Percentiles rank a stretch among this genome's conserved stretches.
Evolutionary conservation across 257 asterid genomes (phyloP).

Genomic region (Paulownia fortunei): DNA sequence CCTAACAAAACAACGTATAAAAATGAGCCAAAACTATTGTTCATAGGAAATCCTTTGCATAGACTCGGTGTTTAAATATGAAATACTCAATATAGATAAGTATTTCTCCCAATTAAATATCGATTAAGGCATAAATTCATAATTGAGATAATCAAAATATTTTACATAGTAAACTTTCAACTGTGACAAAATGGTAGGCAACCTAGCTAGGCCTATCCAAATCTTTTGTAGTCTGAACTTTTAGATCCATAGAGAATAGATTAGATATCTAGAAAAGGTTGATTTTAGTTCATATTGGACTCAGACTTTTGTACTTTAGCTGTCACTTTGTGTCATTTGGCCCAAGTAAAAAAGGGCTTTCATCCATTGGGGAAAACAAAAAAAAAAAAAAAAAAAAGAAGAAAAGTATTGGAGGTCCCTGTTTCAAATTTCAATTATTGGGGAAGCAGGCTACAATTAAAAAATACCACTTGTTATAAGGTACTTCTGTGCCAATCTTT

Average conservation of each 20-base stretch:
- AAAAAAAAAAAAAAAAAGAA: no score
- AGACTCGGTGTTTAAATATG: no score
- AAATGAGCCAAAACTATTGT: no score
- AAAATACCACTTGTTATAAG: neutral
- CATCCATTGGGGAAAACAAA: neutral
- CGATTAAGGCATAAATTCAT: no score
- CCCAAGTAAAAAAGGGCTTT: neutral
- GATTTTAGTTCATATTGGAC: neutral
- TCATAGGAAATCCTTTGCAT: no score
- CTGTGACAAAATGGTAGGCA: neutral
- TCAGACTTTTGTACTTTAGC: neutral
- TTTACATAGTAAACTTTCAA: neutral
- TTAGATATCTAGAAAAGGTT: neutral
- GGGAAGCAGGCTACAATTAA: neutral
- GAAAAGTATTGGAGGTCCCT: neutral
- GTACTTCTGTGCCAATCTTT: neutral
- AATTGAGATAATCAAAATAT: no score
- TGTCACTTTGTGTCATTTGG: neutral
- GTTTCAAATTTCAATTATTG: neutral
- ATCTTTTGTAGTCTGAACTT: neutral
- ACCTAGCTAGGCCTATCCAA: neutral
- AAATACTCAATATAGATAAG: no score
- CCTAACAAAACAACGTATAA: no score
- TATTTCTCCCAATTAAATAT: no score
- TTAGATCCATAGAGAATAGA: neutral